phyloP scores from a whole-genome alignment of 768 basidiomycete species.

The Amanita phalloides region DNA sequence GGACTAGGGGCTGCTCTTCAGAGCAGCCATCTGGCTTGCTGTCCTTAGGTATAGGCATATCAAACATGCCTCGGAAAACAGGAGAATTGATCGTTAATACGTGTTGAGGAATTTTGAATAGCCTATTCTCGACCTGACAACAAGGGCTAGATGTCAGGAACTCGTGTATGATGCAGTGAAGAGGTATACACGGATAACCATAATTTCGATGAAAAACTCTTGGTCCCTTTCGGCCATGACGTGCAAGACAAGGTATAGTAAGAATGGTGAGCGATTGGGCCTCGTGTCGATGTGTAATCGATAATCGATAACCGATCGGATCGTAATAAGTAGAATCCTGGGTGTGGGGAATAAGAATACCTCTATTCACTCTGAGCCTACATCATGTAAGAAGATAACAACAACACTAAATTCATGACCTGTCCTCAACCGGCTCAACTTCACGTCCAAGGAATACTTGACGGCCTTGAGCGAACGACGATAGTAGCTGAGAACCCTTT shows the following conservation, averaged over 20 bases:
- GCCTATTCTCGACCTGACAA: slow-evolving; percentile 1
- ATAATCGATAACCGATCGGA: too few relatives aligned
- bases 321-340: too few relatives aligned
- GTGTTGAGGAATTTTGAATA: slow-evolving; percentile 3
- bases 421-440: too few relatives aligned
- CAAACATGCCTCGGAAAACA: slow-evolving; percentile 2
- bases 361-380: too few relatives aligned
- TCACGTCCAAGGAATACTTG: too few relatives aligned
- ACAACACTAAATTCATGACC: too few relatives aligned
- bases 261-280: too few relatives aligned
- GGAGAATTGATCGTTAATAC: background rate
- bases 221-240: background rate
- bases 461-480: too few relatives aligned
- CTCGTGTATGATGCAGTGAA: background rate
- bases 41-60: background rate
- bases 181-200: background rate
- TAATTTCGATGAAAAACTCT: background rate
- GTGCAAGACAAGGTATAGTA: background rate
- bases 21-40: background rate
- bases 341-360: too few relatives aligned
- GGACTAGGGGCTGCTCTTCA: background rate
- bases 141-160: background rate
- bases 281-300: too few relatives aligned
- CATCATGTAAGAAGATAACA: too few relatives aligned
- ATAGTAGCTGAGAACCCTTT: too few relatives aligned